Conservation (phyloP, 2,329 filamentous ascomycete genomes). For the Alternaria consortialis region DNA sequence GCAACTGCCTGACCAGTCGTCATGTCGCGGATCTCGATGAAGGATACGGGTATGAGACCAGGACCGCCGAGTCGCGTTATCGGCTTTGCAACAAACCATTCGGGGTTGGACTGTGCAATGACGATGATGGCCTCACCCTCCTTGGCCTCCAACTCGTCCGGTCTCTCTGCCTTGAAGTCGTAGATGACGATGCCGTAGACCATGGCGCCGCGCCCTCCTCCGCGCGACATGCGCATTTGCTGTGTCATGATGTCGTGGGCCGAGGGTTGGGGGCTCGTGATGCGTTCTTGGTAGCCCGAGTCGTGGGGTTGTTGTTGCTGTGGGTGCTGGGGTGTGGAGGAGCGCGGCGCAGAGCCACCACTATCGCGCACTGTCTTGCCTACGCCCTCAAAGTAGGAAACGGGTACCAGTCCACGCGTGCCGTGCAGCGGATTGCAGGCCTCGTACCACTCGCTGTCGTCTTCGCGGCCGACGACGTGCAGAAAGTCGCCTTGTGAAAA, state of each 20-base stretch:
- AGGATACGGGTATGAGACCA: slow-evolving; percentile 93
- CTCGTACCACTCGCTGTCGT: slow-evolving; percentile 97
- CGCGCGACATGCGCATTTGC: slow-evolving; percentile 50
- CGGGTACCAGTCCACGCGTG: slow-evolving; percentile 89
- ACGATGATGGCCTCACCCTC: slow-evolving; percentile 97
- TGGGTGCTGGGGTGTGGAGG: slow-evolving; percentile 45
- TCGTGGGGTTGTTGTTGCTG: slow-evolving; percentile 75
- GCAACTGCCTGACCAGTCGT: slow-evolving; percentile 80
- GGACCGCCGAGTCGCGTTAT: slow-evolving; percentile 96
- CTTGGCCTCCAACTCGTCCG: slow-evolving; percentile 96
- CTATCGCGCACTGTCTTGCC: slow-evolving; percentile 93
- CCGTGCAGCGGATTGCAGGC: slow-evolving; percentile 94
- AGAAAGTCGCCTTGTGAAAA: slow-evolving; percentile 98
- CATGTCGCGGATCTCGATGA: slow-evolving; percentile 97
- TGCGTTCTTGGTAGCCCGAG: slow-evolving; percentile 80
- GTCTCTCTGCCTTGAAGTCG: slow-evolving; percentile 91
- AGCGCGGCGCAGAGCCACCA: slow-evolving; percentile 57
- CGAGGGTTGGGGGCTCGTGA: slow-evolving; percentile 44
- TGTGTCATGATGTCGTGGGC: slow-evolving; percentile 39
- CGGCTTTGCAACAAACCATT: slow-evolving; percentile 99
- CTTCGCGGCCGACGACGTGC: slow-evolving; percentile 94
- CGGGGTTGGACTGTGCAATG: slow-evolving; percentile 96
- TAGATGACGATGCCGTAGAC: slow-evolving; percentile 98
- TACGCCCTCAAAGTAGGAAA: slow-evolving; percentile 90
- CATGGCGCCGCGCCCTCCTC: slow-evolving; percentile 75